Base-by-base conservation (phyloP, 352 stramenopile genomes). In the Nothophytophthora sp. region DNA sequence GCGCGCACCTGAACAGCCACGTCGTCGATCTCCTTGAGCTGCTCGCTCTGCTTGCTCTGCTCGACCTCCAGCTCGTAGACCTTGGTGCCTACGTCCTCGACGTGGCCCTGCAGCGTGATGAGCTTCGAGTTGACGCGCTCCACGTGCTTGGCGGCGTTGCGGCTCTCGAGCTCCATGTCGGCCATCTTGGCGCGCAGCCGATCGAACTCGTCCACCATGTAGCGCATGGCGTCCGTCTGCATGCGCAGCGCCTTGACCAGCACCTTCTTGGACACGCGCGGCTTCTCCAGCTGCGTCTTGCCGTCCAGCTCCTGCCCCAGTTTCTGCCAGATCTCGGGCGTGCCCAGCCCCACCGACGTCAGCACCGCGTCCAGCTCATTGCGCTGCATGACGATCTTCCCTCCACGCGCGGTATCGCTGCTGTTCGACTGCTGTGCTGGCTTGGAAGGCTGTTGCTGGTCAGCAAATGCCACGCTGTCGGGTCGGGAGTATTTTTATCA, bases 181-280 rank as follows among this genome's bases (percentile, higher is more conserved):
- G 63, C 59, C 50, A 94, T 88, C 50, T 89, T 88, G 55, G 76
- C 67, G 10, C 78, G 75, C 8, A 94, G 52, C n/a, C 74, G 79
- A 37, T 94, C 83, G 50, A 94, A 89, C 44, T 95, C 81, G 54
- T 89, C 81, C 16, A 88, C 74, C 53, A 92, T 77, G 60, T 82
- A 91, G 23, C 81, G 78, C 82, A 95, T 88, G 56, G 81, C 82
- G 13, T 90, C 76, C 12, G 83, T 85, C 43, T 95, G 82, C 76
- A 92, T 88, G 34, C 81, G 82, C 35, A 93, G 57, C 4, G 79
- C 86, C 35, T 92, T 92, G 34, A 94, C 60, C 27, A 94, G 60
- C 25, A 92, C 80, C 33, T 91, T 94, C 56, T 94, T 94, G 38
- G 76, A 82, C 30, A 94, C 83, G 5, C 71, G 83, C 5, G 83